These are phyloP conservation scores for Cephalotrichum gorgonifer DNA, from an alignment of 2,329 filamentous ascomycete genomes.

Conservation along the genomic window DNA sequence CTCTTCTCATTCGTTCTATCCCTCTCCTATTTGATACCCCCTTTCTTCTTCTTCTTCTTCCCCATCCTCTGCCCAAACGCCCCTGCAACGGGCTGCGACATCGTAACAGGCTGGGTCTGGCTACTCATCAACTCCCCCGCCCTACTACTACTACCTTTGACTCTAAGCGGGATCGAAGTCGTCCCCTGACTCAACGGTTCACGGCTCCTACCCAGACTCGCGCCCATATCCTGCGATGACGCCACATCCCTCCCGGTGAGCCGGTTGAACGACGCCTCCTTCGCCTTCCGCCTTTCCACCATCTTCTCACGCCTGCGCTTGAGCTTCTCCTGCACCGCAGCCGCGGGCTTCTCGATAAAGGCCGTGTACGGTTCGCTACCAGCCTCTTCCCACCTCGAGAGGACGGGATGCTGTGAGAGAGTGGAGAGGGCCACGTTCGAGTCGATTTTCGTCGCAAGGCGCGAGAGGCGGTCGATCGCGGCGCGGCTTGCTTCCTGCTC, in stretches of 20 bases:
- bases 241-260: background rate
- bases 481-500: slow-evolving; percentile 11
- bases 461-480: slow-evolving; percentile 21
- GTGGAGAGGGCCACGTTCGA: slow-evolving; percentile 15
- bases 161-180: background rate
- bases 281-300: slow-evolving; percentile 5
- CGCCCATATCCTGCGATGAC: background rate
- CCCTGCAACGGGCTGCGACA: slow-evolving; percentile 36
- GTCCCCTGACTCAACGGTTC: background rate
- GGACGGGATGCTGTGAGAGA: slow-evolving; percentile 13
- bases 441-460: slow-evolving; percentile 20
- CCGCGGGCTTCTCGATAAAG: slow-evolving; percentile 1
- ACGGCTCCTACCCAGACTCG: background rate
- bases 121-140: background rate
- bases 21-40: slow-evolving; percentile 24
- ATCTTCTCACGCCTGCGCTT: slow-evolving; percentile 4
- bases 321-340: slow-evolving; percentile 4
- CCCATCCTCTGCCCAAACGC: slow-evolving; percentile 32
- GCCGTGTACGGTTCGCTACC: slow-evolving; percentile 26
- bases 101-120: slow-evolving; percentile 17
- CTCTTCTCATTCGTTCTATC: background rate
- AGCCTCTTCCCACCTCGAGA: slow-evolving; percentile 27
- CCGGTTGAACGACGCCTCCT: slow-evolving; percentile 7
- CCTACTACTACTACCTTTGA: background rate
- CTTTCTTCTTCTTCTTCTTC: slow-evolving; percentile 34